Evolutionary conservation across 106 monocot genomes (phyloP), one percentile per base, ranked within the genome.

Genomic region (Dendrobium huoshanense): DNA sequence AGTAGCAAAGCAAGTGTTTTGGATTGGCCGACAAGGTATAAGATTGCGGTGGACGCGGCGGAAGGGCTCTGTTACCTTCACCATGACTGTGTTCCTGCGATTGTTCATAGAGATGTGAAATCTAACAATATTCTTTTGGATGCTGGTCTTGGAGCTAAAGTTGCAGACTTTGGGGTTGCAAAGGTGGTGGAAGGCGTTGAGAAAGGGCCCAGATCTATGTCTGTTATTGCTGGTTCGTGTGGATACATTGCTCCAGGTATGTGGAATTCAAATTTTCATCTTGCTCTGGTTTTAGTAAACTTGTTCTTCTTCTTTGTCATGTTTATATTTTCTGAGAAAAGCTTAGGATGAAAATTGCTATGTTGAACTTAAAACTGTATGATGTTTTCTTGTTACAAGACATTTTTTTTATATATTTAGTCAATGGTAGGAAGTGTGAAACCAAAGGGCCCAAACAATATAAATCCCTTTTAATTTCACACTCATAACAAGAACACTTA

Each of bases 111-210:
- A 47, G 77, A 81, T 31, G 40, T 80, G 2, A 85, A 85, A 41
- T 85, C 85, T 2, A 85, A 85, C 41, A 85, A 85, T 31, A 85
- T 85, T 31, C 51, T 85, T 18, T 70, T 85, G 37, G 80, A 81
- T 78, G 81, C 47, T 19, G 77, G 81, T 19, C 73, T 85, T 37
- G 22, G 81, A 24, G 85, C 85, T 0, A 75, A 72, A 55, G 85
- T 85, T 41, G 78, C 81, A 11, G 85, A 85, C 43, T 81, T 73
- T 64, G 77, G 85, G 11, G 77, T 85, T 41, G 78, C 81, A 0
- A 78, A 81, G 29, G 56, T 37, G 19, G 78, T 90, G 31, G 87
- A 90, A 43, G 51, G 79, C 54, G 22, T 42, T 1, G 74, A 68
- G 29, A 84, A 79, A 55, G 78, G 78, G 22, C 79, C 55, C 4